phyloP scores from a whole-genome alignment of 2,329 filamentous ascomycete genomes.

The Apiospora hydei region DNA sequence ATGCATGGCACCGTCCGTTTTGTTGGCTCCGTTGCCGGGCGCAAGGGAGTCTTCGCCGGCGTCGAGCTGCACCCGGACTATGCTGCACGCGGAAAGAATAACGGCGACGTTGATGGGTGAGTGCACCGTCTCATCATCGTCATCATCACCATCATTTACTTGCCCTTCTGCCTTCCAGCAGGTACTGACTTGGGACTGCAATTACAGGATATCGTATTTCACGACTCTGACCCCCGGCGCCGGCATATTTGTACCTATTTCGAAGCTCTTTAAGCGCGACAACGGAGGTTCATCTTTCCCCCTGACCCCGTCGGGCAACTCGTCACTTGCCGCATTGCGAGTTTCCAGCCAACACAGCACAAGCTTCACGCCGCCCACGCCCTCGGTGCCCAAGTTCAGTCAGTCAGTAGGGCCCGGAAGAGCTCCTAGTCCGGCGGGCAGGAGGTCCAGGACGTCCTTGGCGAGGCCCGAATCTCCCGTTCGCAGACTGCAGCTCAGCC shows the following conservation, averaged over 20 bases:
- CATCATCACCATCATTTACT: background rate
- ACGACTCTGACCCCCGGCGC: conserved; percentile 77
- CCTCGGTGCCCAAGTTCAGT: conserved; percentile 80
- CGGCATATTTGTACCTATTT: conserved; percentile 91
- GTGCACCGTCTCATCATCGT: conserved; percentile 37
- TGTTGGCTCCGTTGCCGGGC: conserved; percentile 84
- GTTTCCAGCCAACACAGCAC: conserved; percentile 63
- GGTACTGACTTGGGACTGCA: conserved; percentile 27
- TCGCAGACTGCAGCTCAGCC: conserved; percentile 71
- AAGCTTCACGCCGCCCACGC: conserved; percentile 69
- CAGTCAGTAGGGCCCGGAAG: conserved; percentile 83
- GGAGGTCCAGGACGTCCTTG: conserved; percentile 78
- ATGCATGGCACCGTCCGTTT: conserved; percentile 93
- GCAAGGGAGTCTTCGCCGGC: conserved; percentile 90
- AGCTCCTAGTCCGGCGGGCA: conserved; percentile 75
- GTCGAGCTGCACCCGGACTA: conserved; percentile 87
- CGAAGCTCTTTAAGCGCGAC: conserved; percentile 77
- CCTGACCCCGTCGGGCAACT: conserved; percentile 72
- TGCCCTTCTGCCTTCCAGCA: background rate
- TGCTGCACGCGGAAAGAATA: conserved; percentile 89
- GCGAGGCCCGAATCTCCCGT: conserved; percentile 87
- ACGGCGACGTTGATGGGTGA: conserved; percentile 93
- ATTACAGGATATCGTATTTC: conserved; percentile 76
- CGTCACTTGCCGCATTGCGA: conserved; percentile 60
- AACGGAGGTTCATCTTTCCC: conserved; percentile 63